A percentile compares a stretch with the other conserved stretches of the same genome.
These are phyloP conservation scores for Coemansia sp. DNA, from an alignment of 371 early-diverging fungal genomes.

Conservation along the genomic window DNA sequence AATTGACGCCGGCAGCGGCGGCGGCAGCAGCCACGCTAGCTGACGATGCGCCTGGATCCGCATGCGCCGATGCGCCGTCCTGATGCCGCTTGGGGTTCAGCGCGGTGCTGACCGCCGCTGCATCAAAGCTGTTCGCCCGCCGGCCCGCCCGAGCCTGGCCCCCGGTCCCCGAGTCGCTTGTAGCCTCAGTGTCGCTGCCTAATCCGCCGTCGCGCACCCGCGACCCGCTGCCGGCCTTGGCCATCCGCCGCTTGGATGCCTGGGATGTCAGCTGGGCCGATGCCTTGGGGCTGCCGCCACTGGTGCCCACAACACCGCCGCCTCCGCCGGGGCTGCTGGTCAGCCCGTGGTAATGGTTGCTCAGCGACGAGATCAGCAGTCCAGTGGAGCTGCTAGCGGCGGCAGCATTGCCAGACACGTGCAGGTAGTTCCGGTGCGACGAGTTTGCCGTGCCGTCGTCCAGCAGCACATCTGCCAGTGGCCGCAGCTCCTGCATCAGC, in stretches of 20 bases:
- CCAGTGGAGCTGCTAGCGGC: constrained; percentile 4
- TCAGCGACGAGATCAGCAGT: constrained; percentile 16
- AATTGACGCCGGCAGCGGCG: constrained; percentile 9
- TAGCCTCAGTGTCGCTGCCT: constrained; percentile 35
- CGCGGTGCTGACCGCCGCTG: constrained; percentile 12
- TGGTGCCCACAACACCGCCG: background rate
- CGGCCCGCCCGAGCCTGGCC: constrained; percentile 10
- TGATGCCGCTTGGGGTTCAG: constrained; percentile 1
- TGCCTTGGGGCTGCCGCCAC: constrained; percentile 18
- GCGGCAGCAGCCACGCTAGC: constrained; percentile 32
- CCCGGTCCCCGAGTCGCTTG: constrained; percentile 21
- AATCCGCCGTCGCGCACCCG: constrained; percentile 21
- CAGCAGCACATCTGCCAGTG: constrained; percentile 36
- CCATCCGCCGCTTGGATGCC: constrained; percentile 25
- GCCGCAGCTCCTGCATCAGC: constrained; percentile 46
- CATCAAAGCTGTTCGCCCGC: constrained; percentile 44
- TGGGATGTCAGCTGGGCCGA: constrained; percentile 21
- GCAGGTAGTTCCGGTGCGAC: constrained; percentile 46
- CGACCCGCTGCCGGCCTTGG: constrained; percentile 14
- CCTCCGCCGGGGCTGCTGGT: constrained; percentile 1
- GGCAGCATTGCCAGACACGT: constrained; percentile 23
- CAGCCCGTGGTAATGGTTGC: constrained; percentile 13
- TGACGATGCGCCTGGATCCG: constrained; percentile 12
- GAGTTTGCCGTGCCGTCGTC: constrained; percentile 33
- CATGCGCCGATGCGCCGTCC: background rate